Evolutionary conservation across 1,139 yeast species (phyloP).

Genomic region (Taiozyma onychis): DNA sequence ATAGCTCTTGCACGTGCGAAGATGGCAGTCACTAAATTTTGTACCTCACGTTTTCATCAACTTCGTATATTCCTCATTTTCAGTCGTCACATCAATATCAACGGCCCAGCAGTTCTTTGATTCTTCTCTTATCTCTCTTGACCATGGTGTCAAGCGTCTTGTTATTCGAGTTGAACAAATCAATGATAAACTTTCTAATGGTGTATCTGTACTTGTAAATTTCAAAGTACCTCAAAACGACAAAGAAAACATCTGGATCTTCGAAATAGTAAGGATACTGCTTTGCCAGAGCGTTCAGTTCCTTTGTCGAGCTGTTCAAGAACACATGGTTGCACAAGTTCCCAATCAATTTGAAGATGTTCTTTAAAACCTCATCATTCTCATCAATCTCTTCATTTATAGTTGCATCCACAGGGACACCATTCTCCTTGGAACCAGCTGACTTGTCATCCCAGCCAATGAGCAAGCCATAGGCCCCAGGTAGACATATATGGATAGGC

Average conservation of each 20-base stretch:
- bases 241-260: slow-evolving; percentile 49
- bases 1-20: neutral
- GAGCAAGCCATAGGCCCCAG: slow-evolving; percentile 27
- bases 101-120: slow-evolving; percentile 10
- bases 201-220: slow-evolving; percentile 60
- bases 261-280: slow-evolving; percentile 52
- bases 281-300: slow-evolving; percentile 50
- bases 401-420: slow-evolving; percentile 6
- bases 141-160: slow-evolving; percentile 50
- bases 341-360: slow-evolving; percentile 51
- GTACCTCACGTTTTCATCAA: neutral
- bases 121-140: slow-evolving; percentile 35
- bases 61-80: neutral
- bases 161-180: slow-evolving; percentile 50
- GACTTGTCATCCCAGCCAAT: slow-evolving; percentile 8
- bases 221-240: slow-evolving; percentile 59
- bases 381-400: slow-evolving; percentile 17
- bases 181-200: slow-evolving; percentile 63
- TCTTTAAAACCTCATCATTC: slow-evolving; percentile 37
- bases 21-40: neutral
- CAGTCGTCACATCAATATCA: neutral
- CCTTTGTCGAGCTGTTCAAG: slow-evolving; percentile 61
- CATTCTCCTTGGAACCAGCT: slow-evolving; percentile 11
- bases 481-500: slow-evolving; percentile 56
- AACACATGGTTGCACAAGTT: slow-evolving; percentile 58